A percentile compares a stretch with the other conserved stretches of the same genome.
These are phyloP conservation scores for Myxozyma monticola DNA, from an alignment of 805 yeast genomes.

Conservation along the genomic window DNA sequence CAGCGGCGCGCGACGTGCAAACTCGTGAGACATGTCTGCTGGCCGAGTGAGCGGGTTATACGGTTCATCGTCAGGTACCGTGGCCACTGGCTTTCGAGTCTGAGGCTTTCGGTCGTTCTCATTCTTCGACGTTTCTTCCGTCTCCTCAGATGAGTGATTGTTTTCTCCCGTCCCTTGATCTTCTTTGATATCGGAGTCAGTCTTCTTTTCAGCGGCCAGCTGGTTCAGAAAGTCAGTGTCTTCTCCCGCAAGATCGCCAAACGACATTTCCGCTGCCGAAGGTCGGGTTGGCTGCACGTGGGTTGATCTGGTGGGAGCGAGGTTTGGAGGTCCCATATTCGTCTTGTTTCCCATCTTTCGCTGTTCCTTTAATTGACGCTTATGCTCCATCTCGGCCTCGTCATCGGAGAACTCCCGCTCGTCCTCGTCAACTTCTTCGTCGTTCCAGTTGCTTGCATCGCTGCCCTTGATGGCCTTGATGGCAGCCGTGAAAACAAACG, in stretches of 20 bases:
- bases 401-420: slow-evolving; percentile 73
- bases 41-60: slow-evolving; percentile 27
- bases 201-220: slow-evolving; percentile 1
- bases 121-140: background rate
- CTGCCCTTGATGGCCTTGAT: slow-evolving; percentile 76
- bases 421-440: slow-evolving; percentile 88
- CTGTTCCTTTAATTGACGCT: slow-evolving; percentile 59
- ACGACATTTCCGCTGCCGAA: slow-evolving; percentile 4
- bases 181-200: slow-evolving; percentile 5
- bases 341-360: slow-evolving; percentile 37
- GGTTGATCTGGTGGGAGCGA: background rate
- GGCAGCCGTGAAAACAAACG: slow-evolving; percentile 73
- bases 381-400: slow-evolving; percentile 76
- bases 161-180: background rate
- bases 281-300: slow-evolving; percentile 2
- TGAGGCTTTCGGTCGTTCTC: background rate
- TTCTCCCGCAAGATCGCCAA: slow-evolving; percentile 26
- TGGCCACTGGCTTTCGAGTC: slow-evolving; percentile 1
- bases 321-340: background rate
- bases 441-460: slow-evolving; percentile 93
- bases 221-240: slow-evolving; percentile 18
- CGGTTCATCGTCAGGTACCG: slow-evolving; percentile 24
- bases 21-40: too few relatives aligned
- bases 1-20: too few relatives aligned
- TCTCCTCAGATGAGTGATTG: background rate